Evolutionary conservation across 2,329 filamentous ascomycete genomes (phyloP).

Genomic region (Aspergillus sp.): DNA sequence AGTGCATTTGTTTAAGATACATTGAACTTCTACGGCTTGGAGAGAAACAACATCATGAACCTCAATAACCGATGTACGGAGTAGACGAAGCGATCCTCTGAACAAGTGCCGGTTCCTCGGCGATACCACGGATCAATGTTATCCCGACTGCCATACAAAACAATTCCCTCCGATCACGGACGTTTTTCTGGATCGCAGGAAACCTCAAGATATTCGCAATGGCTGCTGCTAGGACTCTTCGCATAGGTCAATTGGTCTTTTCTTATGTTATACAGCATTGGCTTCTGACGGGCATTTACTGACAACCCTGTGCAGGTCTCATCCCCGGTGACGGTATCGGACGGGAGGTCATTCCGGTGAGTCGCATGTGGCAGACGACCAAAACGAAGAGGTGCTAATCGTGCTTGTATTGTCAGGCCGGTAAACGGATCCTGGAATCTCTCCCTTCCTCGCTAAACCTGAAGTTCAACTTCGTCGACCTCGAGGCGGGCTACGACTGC

Average conservation of each 20-base stretch:
- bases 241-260: slow-evolving; percentile 59
- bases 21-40: no score
- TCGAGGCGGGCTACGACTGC: slow-evolving; percentile 88
- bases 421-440: slow-evolving; percentile 86
- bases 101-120: neutral
- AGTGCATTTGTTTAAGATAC: no score
- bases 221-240: slow-evolving; percentile 61
- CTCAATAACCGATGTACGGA: neutral
- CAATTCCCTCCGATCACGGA: slow-evolving; percentile 33
- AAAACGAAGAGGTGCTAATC: slow-evolving; percentile 10
- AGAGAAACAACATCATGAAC: no score
- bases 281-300: slow-evolving; percentile 11
- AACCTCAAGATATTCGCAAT: slow-evolving; percentile 24
- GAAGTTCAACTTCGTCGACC: slow-evolving; percentile 91
- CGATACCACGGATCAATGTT: slow-evolving; percentile 7
- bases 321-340: slow-evolving; percentile 98
- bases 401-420: slow-evolving; percentile 52
- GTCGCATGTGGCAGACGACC: slow-evolving; percentile 2
- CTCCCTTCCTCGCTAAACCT: slow-evolving; percentile 87
- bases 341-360: slow-evolving; percentile 89
- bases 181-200: slow-evolving; percentile 8
- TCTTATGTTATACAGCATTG: neutral
- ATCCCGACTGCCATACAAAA: slow-evolving; percentile 9
- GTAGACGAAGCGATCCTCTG: neutral
- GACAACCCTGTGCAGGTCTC: slow-evolving; percentile 61